phyloP scores from a whole-genome alignment of 257 asterid genomes.

The Cynanchum wilfordii region DNA sequence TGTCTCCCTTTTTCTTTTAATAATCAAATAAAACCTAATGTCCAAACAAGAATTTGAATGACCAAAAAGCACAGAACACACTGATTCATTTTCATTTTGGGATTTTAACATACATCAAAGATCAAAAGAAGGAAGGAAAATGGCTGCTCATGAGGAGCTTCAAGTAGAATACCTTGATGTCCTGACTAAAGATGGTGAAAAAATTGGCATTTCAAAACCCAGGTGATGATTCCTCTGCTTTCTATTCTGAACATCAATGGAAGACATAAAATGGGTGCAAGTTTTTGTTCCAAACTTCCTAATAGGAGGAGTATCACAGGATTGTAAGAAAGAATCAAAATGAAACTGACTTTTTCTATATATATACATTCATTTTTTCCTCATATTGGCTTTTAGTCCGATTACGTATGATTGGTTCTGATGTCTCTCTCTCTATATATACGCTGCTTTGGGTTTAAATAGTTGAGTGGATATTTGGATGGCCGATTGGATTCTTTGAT shows the following conservation, averaged over 20 bases:
- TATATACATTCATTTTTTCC: too few species aligned
- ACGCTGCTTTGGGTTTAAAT: background rate
- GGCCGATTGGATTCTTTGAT: background rate
- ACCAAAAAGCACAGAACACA: background rate
- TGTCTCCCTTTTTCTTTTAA: too few species aligned
- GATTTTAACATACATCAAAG: background rate
- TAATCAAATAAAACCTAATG: background rate
- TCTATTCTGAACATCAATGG: background rate
- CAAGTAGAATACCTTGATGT: constrained; percentile 67
- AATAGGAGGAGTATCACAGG: background rate
- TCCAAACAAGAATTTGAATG: background rate
- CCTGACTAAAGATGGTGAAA: constrained; percentile 65
- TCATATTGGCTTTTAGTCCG: background rate
- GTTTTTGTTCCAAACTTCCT: background rate
- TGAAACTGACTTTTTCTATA: too few species aligned
- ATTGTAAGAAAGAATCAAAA: too few species aligned
- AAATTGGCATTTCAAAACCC: constrained; percentile 72
- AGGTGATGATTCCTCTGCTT: constrained; percentile 44
- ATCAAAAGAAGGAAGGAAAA: background rate
- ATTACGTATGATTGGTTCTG: too few species aligned
- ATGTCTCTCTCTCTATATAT: background rate
- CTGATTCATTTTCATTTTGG: background rate
- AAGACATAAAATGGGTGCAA: background rate
- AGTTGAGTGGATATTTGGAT: background rate
- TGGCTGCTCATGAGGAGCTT: constrained; percentile 18